Evolutionary conservation across 495 filamentous ascomycete genomes (phyloP).

Genomic region (Poronia punctata): DNA sequence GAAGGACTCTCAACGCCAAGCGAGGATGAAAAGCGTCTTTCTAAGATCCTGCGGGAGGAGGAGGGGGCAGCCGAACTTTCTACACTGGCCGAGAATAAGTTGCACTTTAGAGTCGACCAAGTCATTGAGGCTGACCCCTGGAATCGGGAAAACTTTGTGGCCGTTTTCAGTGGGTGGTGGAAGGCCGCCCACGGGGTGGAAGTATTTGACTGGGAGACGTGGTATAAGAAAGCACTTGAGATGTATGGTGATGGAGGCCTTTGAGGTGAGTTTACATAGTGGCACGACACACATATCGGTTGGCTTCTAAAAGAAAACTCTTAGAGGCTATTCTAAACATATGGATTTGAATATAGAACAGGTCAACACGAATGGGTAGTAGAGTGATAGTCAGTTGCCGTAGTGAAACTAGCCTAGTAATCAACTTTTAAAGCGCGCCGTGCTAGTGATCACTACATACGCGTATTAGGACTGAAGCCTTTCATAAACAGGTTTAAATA

Average conservation of each 20-base stretch:
- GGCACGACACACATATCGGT: too few species aligned
- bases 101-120: conserved; percentile 14
- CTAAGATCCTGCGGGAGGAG: conserved; percentile 13
- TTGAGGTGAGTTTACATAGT: too few species aligned
- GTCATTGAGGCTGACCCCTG: conserved; percentile 14
- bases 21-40: conserved; percentile 15
- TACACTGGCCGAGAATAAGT: conserved; percentile 11
- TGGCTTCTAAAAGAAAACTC: too few species aligned
- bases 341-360: too few species aligned
- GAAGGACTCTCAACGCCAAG: conserved; percentile 14
- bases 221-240: conserved; percentile 12
- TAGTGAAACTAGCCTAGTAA: too few species aligned
- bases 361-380: too few species aligned
- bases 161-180: conserved; percentile 14
- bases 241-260: conserved; percentile 15
- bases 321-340: too few species aligned
- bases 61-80: conserved; percentile 6
- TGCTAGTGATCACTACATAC: too few species aligned
- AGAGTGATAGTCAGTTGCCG: too few species aligned
- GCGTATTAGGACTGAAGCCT: too few species aligned
- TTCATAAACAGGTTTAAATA: too few species aligned
- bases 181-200: conserved; percentile 9
- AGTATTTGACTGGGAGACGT: conserved; percentile 13
- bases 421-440: too few species aligned
- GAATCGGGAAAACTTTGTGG: conserved; percentile 8